Evolutionary conservation across 805 yeast genomes (phyloP), one percentile per base, ranked within the genome.

Genomic region (Pichia heedii): DNA sequence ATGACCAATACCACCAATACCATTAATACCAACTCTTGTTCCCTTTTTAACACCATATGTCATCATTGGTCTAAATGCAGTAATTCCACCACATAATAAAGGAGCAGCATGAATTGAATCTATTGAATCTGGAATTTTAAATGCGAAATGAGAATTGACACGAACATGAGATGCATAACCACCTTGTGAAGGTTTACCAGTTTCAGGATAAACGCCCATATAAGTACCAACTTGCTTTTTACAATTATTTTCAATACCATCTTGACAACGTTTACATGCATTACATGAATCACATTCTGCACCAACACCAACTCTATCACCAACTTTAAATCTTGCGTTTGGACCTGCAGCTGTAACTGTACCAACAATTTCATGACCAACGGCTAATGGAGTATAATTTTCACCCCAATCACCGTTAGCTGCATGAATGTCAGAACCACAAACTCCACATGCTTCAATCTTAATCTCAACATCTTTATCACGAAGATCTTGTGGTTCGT

Each of bases 31-130:
- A 39, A 75, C 75, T 41, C 63, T 68, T 48, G 66, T 67, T 41
- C 76, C 77, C 39, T 70, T 68, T 44, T 71, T 75, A 53, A 65
- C 67, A 32, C 69, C 71, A n/a, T 58, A 51, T 5, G 53, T 53
- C 9, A 55, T 42, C 49, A 74, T 58, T 21, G 81, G 81, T 24
- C 75, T 70, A 51, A 62, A 75, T 16, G 69, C 74, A 8, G 79
- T 75, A 45, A 74, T 62, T 39, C 79, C 81, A 46, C 76, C 81
- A 60, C 80, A 75, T 54, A 75, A 56, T 61, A 75, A 58, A 24
- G 81, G 79, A 20, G 79, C 79, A 36, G 68, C 77, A 35, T 55
- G 56, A 27, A 55, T 60, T 8, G 71, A 57, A n/a, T 56, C 62
- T 45, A 75, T 51, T 15, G 43, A 56, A 8, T 72, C 76, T 4